Evolutionary conservation across 2,329 filamentous ascomycete genomes (phyloP).

Genomic region (Trichophyton mentagrophytes): DNA sequence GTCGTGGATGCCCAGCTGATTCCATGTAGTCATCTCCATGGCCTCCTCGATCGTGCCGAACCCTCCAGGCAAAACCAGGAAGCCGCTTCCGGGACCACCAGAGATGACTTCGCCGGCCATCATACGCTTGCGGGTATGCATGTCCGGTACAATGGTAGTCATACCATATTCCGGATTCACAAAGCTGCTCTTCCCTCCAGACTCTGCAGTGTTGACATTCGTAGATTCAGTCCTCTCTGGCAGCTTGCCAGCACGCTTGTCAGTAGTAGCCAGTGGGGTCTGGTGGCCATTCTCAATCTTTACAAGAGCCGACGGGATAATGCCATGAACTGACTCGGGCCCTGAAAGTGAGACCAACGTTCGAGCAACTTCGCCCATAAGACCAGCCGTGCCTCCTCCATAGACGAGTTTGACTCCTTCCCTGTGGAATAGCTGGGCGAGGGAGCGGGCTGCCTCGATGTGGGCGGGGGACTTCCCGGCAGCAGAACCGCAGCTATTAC

Average conservation of each 20-base stretch:
- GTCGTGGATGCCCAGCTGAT: conserved; percentile 85
- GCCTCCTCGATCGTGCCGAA: conserved; percentile 95
- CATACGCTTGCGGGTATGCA: conserved; percentile 89
- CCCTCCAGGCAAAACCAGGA: conserved; percentile 76
- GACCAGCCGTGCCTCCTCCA: conserved; percentile 81
- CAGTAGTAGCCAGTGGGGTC: conserved; percentile 7
- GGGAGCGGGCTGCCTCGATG: conserved; percentile 60
- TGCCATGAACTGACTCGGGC: conserved; percentile 72
- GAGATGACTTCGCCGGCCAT: conserved; percentile 82
- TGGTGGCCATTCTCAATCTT: conserved; percentile 47
- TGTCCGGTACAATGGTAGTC: conserved; percentile 82
- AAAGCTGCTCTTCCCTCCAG: conserved; percentile 21
- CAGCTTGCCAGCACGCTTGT: conserved; percentile 35
- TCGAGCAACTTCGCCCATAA: conserved; percentile 89
- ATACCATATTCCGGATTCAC: conserved; percentile 51
- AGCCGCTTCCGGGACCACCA: conserved; percentile 71
- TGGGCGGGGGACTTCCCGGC: conserved; percentile 61
- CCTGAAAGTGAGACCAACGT: conserved; percentile 75
- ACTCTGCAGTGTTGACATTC: conserved; percentile 36
- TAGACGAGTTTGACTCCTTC: conserved; percentile 78
- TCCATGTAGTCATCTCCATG: conserved; percentile 89
- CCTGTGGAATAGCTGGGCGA: conserved; percentile 61
- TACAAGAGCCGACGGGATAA: conserved; percentile 80
- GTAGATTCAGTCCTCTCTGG: conserved; percentile 36
- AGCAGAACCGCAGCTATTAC: conserved; percentile 62